Evolutionary conservation across 768 basidiomycete genomes (phyloP), one percentile per base, ranked within the genome.

Genomic region (Xerocomus potaroensis): DNA sequence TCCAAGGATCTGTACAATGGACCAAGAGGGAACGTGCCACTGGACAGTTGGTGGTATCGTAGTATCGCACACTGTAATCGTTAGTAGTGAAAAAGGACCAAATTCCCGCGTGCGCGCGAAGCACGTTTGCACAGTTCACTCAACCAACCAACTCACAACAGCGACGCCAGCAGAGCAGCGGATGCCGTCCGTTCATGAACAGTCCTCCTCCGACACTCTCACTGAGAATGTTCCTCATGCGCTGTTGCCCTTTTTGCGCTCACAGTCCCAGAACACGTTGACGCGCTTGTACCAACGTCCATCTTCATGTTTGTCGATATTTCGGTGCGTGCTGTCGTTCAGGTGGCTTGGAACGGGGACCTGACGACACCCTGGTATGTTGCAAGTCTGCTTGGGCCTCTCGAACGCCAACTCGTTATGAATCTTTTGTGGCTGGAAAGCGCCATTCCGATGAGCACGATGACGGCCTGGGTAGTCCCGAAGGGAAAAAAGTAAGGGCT

Each of bases 341-440:
- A 8, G 36, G 10, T 8, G 8, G 1, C 11, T 4, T 16, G 9
- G 26, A 34, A 27, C 16, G 16, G 44, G 29, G 14, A 14, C 41
- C 48, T 56, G 35, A 60, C n/a, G n/a, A 42, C 26, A 27, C 6
- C 26, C 26, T n/a, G n/a, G n/a, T n/a, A 15, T 14, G 8, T 34
- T 15, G 2, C 48, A 47, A 92, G 91, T 43, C 71, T 95, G 21
- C 68, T 96, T 30, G 81, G 79, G 2, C 80, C 88, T 16, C 61
- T 93, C 18, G 87, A 92, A 59, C 75, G 90, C 45, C 92, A 95
- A 61, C 71, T 94, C 22, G 78, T 91, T 26, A 87, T 94, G 83
- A 90, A 84, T 61, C 62, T 92, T 43, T 72, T 95, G 8, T 96
- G 93, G 92, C 74, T 93, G 23, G 93, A 95, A 59, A 77, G 80